A percentile compares a stretch with the other conserved stretches of the same genome.
Conservation (phyloP, 2,329 filamentous ascomycete species). For the Alternaria postmessia region DNA sequence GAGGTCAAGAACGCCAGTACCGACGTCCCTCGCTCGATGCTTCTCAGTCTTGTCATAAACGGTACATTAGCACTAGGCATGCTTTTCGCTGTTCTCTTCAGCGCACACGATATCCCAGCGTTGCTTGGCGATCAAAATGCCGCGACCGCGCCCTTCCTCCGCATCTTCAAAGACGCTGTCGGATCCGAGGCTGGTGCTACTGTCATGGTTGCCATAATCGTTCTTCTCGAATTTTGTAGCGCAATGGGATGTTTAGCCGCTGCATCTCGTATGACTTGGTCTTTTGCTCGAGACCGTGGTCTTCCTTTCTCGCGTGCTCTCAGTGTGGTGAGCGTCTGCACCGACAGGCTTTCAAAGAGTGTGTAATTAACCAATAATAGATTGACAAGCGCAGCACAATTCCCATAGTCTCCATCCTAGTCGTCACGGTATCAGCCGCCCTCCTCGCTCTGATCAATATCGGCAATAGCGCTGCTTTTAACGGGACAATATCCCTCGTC, state of each 20-base stretch:
- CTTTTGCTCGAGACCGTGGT: slow-evolving; percentile 55
- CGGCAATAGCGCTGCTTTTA: slow-evolving; percentile 54
- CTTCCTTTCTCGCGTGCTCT: slow-evolving; percentile 49
- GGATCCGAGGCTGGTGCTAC: slow-evolving; percentile 53
- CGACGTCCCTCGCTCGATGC: slow-evolving; percentile 54
- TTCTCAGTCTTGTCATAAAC: slow-evolving; percentile 53
- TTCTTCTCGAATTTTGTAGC: slow-evolving; percentile 52
- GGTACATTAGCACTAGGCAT: slow-evolving; percentile 53
- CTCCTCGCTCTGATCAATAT: slow-evolving; percentile 63
- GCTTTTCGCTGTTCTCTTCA: slow-evolving; percentile 54
- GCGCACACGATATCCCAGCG: slow-evolving; percentile 41
- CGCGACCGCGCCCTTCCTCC: slow-evolving; percentile 57
- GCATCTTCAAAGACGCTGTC: slow-evolving; percentile 55
- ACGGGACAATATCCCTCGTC: slow-evolving; percentile 47
- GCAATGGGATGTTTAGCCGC: slow-evolving; percentile 53
- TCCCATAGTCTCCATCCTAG: slow-evolving; percentile 59
- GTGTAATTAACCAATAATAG: slow-evolving; percentile 25
- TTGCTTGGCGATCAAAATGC: slow-evolving; percentile 28
- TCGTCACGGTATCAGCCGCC: slow-evolving; percentile 55
- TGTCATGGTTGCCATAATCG: slow-evolving; percentile 57
- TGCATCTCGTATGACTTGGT: slow-evolving; percentile 55
- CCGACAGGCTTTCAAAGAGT: no score
- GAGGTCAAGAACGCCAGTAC: slow-evolving; percentile 50
- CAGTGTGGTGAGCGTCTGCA: slow-evolving; percentile 33
- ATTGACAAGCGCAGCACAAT: slow-evolving; percentile 48